These are phyloP conservation scores for Boletus smithii DNA, from an alignment of 1,284 basidiomycete species.

Conservation along the genomic window DNA sequence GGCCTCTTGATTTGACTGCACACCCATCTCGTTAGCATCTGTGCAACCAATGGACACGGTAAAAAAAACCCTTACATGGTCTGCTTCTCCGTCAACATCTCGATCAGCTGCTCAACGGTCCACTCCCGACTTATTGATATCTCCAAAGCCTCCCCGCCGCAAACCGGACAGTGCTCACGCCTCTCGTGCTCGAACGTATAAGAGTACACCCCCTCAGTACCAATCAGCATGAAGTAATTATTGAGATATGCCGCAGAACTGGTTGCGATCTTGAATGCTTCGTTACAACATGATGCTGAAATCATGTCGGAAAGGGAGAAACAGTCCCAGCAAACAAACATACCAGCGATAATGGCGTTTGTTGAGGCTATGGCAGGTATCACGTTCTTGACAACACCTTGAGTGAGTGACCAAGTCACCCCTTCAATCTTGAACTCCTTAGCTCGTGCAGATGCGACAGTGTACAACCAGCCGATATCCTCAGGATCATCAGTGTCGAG, in stretches of 20 bases:
- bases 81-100: slow-evolving; percentile 79
- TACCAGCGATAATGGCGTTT: slow-evolving; percentile 93
- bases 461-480: slow-evolving; percentile 93
- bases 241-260: slow-evolving; percentile 91
- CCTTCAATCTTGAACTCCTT: slow-evolving; percentile 95
- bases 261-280: slow-evolving; percentile 98
- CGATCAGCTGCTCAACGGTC: slow-evolving; percentile 83
- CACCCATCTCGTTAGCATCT: slow-evolving; percentile 12
- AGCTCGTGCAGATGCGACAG: slow-evolving; percentile 76
- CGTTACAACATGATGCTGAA: slow-evolving; percentile 94
- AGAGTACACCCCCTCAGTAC: slow-evolving; percentile 95
- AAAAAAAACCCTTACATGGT: slow-evolving; percentile 66
- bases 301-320: slow-evolving; percentile 1
- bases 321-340: slow-evolving; percentile 15
- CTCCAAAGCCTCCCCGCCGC: slow-evolving; percentile 85
- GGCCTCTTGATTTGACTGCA: slow-evolving; percentile 91
- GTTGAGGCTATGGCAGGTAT: slow-evolving; percentile 98
- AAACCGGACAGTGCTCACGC: slow-evolving; percentile 93
- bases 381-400: slow-evolving; percentile 99
- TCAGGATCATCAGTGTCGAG: slow-evolving; percentile 96
- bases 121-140: slow-evolving; percentile 64
- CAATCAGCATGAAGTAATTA: slow-evolving; percentile 98
- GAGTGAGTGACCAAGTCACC: slow-evolving; percentile 96
- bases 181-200: slow-evolving; percentile 97
- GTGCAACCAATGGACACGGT: neutral